Percentiles rank a stretch among this genome's conserved stretches.
These are phyloP conservation scores for Pseudopithomyces chartarum DNA, from an alignment of 2,329 filamentous ascomycete species.

Conservation along the genomic window DNA sequence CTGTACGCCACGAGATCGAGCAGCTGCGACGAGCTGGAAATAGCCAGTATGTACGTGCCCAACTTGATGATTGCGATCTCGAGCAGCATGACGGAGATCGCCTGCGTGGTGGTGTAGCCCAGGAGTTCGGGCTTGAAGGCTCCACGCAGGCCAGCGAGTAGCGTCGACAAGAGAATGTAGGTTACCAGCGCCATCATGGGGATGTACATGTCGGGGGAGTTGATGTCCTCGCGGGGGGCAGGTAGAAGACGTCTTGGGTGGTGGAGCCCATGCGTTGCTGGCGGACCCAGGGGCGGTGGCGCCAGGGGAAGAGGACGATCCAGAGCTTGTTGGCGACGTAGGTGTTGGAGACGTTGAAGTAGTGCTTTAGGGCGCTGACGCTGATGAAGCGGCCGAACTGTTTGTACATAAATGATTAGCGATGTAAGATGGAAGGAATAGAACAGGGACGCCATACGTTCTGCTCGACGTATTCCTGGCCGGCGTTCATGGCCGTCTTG, in stretches of 20 bases:
- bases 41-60: conserved; percentile 90
- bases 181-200: conserved; percentile 96
- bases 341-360: conserved; percentile 98
- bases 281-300: conserved; percentile 95
- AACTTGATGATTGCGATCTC: conserved; percentile 92
- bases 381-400: conserved; percentile 85
- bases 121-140: conserved; percentile 94
- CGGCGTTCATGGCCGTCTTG: conserved; percentile 87
- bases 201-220: conserved; percentile 99
- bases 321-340: conserved; percentile 94
- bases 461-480: conserved; percentile 92
- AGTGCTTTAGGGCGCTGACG: conserved; percentile 92
- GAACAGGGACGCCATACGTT: conserved; percentile 67
- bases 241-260: conserved; percentile 69
- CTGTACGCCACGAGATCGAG: conserved; percentile 94
- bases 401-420: background rate
- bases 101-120: conserved; percentile 84
- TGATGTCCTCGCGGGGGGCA: conserved; percentile 95
- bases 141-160: conserved; percentile 86
- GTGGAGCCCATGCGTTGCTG: conserved; percentile 72
- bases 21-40: conserved; percentile 91
- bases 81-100: conserved; percentile 79
- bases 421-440: background rate
- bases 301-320: conserved; percentile 95
- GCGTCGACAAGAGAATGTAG: conserved; percentile 91